phyloP scores from a whole-genome alignment of 2,329 filamentous ascomycete genomes.

The Rhytidhysteron rufulum region DNA sequence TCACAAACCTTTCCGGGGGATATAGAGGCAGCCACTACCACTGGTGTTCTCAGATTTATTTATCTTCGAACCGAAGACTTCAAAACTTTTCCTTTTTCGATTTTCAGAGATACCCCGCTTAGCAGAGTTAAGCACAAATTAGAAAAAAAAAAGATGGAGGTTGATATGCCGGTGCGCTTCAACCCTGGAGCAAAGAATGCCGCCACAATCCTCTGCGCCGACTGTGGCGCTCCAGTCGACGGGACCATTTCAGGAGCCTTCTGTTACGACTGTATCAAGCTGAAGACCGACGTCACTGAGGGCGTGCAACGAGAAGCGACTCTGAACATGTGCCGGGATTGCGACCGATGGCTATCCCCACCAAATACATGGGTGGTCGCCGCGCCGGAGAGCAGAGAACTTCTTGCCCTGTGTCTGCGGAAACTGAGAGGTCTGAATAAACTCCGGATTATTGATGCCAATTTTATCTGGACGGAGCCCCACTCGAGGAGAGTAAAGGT shows the following conservation, averaged over 20 bases:
- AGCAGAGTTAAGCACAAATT: too few species aligned
- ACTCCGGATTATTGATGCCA: constrained; percentile 91
- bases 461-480: constrained; percentile 97
- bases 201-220: constrained; percentile 89
- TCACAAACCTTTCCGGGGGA: not conserved
- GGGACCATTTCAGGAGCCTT: constrained; percentile 79
- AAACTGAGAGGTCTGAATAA: constrained; percentile 83
- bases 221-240: constrained; percentile 94
- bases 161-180: constrained; percentile 38
- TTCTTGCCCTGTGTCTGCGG: constrained; percentile 85
- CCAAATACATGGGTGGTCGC: constrained; percentile 84
- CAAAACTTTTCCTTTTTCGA: not conserved
- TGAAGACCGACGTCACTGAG: constrained; percentile 87
- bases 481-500: constrained; percentile 90
- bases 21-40: too few species aligned
- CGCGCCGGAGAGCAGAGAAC: constrained; percentile 80
- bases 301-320: constrained; percentile 88
- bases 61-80: too few species aligned
- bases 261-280: constrained; percentile 93
- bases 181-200: constrained; percentile 36
- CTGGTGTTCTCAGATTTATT: too few species aligned
- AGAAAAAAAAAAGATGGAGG: constrained; percentile 35
- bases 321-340: constrained; percentile 89
- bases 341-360: constrained; percentile 84
- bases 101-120: too few species aligned